These are phyloP conservation scores for Mimosa pudica DNA, from an alignment of 306 rosid species.

Conservation along the genomic window DNA sequence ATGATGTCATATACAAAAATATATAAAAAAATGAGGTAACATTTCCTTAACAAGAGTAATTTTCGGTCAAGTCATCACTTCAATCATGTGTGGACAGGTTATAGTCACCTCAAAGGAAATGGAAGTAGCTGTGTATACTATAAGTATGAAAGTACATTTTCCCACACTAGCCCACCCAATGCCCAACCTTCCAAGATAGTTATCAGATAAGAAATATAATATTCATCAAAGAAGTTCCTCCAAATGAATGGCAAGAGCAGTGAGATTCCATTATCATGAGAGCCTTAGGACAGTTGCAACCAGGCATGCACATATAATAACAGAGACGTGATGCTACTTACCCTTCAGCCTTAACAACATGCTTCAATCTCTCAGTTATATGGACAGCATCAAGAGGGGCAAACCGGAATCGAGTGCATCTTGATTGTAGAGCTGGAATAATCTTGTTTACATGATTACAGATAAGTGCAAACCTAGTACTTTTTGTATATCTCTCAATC, in stretches of 20 bases:
- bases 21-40: not conserved
- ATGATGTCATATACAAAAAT: not conserved
- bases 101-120: not conserved
- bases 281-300: not conserved
- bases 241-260: constrained; percentile 18
- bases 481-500: constrained; percentile 91
- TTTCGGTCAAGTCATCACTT: not conserved
- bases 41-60: not conserved
- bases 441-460: constrained; percentile 97
- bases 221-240: not conserved
- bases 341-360: constrained; percentile 85
- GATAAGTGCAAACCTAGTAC: constrained; percentile 85
- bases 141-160: not conserved
- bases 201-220: not conserved
- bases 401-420: constrained; percentile 96
- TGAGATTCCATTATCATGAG: constrained; percentile 6
- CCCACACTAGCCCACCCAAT: not conserved
- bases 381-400: constrained; percentile 92
- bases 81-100: constrained; percentile 8
- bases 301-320: not conserved
- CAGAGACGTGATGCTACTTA: constrained; percentile 29
- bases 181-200: not conserved
- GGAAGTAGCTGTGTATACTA: not conserved
- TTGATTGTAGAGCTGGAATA: constrained; percentile 90
- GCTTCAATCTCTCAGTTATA: constrained; percentile 80